Percentiles rank a stretch among this genome's conserved stretches.
phyloP scores from a whole-genome alignment of 495 filamentous ascomycete genomes.

The Lindgomyces ingoldianus region DNA sequence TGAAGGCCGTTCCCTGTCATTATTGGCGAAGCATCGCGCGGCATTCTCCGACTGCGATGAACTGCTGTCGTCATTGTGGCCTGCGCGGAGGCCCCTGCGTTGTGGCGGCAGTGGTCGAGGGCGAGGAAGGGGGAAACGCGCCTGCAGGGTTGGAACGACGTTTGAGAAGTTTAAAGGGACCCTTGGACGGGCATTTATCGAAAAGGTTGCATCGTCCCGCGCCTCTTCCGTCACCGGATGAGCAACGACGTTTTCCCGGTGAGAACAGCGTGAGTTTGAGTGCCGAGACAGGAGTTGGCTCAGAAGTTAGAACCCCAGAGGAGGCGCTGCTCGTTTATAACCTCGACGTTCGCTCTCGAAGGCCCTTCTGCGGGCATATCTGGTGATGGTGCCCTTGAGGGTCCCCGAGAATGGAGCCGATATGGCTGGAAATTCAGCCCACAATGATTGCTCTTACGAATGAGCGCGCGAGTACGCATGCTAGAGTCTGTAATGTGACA shows the following conservation, averaged over 20 bases:
- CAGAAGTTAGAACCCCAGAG: background rate
- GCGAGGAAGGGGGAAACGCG: background rate
- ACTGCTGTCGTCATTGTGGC: background rate
- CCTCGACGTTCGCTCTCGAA: background rate
- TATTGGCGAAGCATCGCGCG: background rate
- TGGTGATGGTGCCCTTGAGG: no score
- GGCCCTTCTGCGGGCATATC: slow-evolving; percentile 6
- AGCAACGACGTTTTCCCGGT: background rate
- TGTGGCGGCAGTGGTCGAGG: no score
- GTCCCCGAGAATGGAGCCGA: background rate
- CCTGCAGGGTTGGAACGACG: background rate
- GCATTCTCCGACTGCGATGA: background rate
- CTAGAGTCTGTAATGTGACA: background rate
- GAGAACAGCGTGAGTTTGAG: background rate
- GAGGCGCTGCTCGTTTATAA: slow-evolving; percentile 6
- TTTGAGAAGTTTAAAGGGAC: background rate
- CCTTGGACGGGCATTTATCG: background rate
- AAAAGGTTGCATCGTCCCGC: background rate
- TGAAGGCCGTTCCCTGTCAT: no score
- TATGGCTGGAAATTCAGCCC: background rate
- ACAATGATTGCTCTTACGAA: slow-evolving; percentile 1
- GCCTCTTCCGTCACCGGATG: background rate
- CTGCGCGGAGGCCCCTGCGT: no score
- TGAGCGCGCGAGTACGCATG: background rate
- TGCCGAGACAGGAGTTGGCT: background rate